Percentiles rank a stretch among this genome's conserved stretches.
Conservation (phyloP, 768 basidiomycete species). For the Boletus reticulatus region DNA sequence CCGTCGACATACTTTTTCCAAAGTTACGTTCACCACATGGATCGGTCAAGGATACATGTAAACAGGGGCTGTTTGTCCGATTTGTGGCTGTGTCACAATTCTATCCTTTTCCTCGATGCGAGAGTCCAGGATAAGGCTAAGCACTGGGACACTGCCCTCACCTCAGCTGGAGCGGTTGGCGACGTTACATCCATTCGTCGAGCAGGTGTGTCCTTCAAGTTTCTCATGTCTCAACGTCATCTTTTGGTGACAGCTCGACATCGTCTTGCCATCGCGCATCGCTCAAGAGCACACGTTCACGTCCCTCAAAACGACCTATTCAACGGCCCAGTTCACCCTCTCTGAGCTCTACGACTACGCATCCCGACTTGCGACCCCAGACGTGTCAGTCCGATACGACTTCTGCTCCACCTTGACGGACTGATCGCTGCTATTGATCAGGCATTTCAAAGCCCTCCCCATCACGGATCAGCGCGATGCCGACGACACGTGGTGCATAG, state of each 20-base stretch:
- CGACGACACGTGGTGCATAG: constrained; percentile 71
- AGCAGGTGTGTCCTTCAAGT: constrained; percentile 40
- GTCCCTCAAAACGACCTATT: constrained; percentile 43
- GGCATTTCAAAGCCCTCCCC: constrained; percentile 38
- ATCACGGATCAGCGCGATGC: constrained; percentile 18
- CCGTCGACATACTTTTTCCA: no score
- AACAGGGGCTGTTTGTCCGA: no score
- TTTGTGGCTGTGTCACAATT: constrained; percentile 16
- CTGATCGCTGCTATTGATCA: constrained; percentile 14
- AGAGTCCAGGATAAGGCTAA: constrained; percentile 17
- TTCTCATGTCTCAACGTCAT: not conserved
- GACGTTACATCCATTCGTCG: constrained; percentile 48
- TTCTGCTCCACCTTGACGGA: not conserved
- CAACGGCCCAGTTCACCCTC: constrained; percentile 43
- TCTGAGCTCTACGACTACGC: constrained; percentile 42
- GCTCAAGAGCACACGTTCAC: constrained; percentile 39
- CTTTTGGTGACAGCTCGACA: constrained; percentile 49
- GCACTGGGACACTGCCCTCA: constrained; percentile 20
- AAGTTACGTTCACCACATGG: no score
- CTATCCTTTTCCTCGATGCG: constrained; percentile 4
- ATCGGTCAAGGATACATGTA: no score
- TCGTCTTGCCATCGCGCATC: constrained; percentile 52
- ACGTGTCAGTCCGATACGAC: constrained; percentile 8
- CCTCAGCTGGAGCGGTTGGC: constrained; percentile 35
- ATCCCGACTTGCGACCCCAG: constrained; percentile 19